Evolutionary conservation across 1,284 basidiomycete species (phyloP).

Genomic region (Puccinia novopanici): DNA sequence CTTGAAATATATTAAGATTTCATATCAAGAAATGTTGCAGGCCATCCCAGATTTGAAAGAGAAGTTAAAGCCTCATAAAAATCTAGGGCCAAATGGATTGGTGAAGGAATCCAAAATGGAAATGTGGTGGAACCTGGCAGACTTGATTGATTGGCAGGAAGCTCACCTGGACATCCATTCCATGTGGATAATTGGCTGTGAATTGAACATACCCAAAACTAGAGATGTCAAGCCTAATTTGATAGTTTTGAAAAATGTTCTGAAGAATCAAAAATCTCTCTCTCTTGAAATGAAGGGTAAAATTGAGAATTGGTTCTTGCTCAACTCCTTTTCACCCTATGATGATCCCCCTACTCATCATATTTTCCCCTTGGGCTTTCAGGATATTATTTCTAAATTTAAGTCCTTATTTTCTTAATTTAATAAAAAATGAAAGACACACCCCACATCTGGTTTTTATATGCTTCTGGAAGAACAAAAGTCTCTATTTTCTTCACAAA

Average conservation of each 20-base stretch:
- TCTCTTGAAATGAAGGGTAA: not conserved
- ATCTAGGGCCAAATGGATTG: not conserved
- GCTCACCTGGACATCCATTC: not conserved
- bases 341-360: not conserved
- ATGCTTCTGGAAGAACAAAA: no score
- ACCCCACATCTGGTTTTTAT: no score
- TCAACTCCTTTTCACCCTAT: not conserved
- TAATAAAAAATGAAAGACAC: no score
- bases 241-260: not conserved
- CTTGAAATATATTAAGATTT: not conserved
- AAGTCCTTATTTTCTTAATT: no score
- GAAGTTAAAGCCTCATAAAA: not conserved
- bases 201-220: not conserved
- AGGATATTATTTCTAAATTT: no score
- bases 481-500: no score
- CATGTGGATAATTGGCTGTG: not conserved
- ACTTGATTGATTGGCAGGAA: slow-evolving; percentile 11
- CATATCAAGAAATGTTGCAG: not conserved
- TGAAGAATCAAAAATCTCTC: not conserved
- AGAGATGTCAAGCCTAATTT: not conserved
- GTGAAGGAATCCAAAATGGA: not conserved
- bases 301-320: not conserved
- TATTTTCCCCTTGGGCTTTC: no score
- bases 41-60: not conserved
- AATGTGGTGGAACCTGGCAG: slow-evolving; percentile 2